phyloP scores from a whole-genome alignment of 768 basidiomycete species.

The Hydnomerulius pinastri region DNA sequence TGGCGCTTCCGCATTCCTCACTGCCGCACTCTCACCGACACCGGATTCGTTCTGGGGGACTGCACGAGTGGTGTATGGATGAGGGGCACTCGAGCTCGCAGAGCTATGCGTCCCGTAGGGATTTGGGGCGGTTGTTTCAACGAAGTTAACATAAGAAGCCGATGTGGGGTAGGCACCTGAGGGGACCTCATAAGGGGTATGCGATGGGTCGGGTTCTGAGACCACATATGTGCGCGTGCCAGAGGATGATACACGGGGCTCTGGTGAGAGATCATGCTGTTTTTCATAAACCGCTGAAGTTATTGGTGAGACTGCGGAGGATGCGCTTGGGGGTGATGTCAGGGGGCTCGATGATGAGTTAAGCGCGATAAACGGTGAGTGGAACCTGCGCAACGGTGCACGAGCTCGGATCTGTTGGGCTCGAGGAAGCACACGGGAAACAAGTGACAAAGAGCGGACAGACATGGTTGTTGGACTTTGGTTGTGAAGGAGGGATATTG shows the following conservation, averaged over 20 bases:
- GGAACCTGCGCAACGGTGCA: constrained; percentile 51
- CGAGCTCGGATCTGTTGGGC: neutral
- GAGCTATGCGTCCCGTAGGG: constrained; percentile 42
- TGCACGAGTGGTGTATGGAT: constrained; percentile 45
- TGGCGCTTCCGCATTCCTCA: constrained; percentile 43
- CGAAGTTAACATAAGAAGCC: constrained; percentile 46
- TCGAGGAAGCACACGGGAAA: constrained; percentile 7
- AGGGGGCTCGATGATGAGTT: constrained; percentile 40
- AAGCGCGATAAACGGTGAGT: constrained; percentile 63
- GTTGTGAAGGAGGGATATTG: constrained; percentile 14
- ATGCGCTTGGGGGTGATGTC: constrained; percentile 33
- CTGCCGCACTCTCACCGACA: constrained; percentile 49
- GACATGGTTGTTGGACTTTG: constrained; percentile 20
- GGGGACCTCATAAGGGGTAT: constrained; percentile 68
- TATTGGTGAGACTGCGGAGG: constrained; percentile 27
- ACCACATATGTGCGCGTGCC: constrained; percentile 71
- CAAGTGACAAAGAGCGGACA: constrained; percentile 1
- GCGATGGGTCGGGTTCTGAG: constrained; percentile 65
- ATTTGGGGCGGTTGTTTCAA: constrained; percentile 42
- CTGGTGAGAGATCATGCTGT: constrained; percentile 51
- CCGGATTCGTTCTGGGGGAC: constrained; percentile 44
- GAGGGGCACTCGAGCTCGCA: constrained; percentile 43
- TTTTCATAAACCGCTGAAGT: constrained; percentile 56
- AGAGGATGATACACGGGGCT: constrained; percentile 44
- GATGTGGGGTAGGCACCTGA: constrained; percentile 65